phyloP scores from a whole-genome alignment of 371 early-diverging fungal species.

The Lichtheimia ramosa region DNA sequence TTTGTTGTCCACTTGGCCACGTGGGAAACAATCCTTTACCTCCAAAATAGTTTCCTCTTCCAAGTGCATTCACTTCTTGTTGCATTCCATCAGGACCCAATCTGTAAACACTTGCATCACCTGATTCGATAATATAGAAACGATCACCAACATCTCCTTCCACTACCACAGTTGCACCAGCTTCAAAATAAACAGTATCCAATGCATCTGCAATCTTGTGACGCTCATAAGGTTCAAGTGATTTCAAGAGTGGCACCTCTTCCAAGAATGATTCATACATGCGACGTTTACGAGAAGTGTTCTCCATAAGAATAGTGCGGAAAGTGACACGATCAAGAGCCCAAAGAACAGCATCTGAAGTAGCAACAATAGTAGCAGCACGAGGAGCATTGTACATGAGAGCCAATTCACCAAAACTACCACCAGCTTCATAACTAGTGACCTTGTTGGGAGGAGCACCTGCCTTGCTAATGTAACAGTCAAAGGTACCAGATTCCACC shows the following conservation, averaged over 20 bases:
- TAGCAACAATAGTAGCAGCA: conserved; percentile 81
- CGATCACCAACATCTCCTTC: conserved; percentile 71
- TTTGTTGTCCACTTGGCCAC: background rate
- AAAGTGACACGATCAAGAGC: conserved; percentile 82
- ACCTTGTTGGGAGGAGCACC: conserved; percentile 55
- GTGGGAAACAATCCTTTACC: conserved; percentile 43
- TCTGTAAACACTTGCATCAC: conserved; percentile 62
- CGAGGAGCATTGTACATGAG: conserved; percentile 90
- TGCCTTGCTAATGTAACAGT: conserved; percentile 80
- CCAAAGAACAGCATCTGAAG: conserved; percentile 72
- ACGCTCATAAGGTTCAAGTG: conserved; percentile 70
- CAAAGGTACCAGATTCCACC: conserved; percentile 94
- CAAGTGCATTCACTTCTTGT: conserved; percentile 72
- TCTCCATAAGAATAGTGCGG: conserved; percentile 76
- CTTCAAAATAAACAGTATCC: conserved; percentile 66
- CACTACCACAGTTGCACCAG: conserved; percentile 64
- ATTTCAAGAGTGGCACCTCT: conserved; percentile 65
- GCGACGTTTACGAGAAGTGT: conserved; percentile 67
- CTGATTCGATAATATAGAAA: conserved; percentile 83
- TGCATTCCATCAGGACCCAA: conserved; percentile 62
- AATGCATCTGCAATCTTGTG: conserved; percentile 84
- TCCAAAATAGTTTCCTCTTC: conserved; percentile 95
- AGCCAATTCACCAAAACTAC: conserved; percentile 87
- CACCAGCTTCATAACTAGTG: conserved; percentile 63
- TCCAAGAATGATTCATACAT: conserved; percentile 80